phyloP scores from a whole-genome alignment of 1,284 basidiomycete species.

The Lignosus rhinocerotis region DNA sequence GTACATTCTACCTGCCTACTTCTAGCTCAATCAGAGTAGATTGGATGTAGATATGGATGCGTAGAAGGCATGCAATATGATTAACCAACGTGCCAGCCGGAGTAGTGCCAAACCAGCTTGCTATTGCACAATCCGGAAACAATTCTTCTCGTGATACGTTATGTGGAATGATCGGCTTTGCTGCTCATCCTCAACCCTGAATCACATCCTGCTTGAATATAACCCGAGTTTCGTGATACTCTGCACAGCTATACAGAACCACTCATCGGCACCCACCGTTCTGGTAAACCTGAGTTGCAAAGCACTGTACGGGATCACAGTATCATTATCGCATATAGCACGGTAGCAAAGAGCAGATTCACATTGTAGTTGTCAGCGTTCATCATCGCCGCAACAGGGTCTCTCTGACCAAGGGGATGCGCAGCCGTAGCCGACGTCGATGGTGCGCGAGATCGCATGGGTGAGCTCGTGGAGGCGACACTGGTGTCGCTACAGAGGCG shows the following conservation, averaged over 20 bases:
- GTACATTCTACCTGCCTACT: slow-evolving; percentile 47
- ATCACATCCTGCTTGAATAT: too few species aligned
- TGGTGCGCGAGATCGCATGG: slow-evolving; percentile 26
- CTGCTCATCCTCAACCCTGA: too few species aligned
- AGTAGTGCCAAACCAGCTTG: too few species aligned
- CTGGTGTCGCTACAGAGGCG: slow-evolving; percentile 27
- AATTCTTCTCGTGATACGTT: too few species aligned
- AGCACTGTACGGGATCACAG: background rate
- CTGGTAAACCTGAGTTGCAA: background rate
- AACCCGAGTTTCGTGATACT: too few species aligned
- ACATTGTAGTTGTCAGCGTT: slow-evolving; percentile 36
- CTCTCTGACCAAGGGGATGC: slow-evolving; percentile 16
- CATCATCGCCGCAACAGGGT: slow-evolving; percentile 13
- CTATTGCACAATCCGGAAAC: too few species aligned
- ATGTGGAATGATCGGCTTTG: too few species aligned
- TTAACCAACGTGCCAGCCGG: background rate
- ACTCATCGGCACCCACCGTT: background rate
- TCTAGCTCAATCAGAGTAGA: background rate
- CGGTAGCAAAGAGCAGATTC: background rate
- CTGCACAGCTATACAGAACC: background rate
- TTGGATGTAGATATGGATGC: background rate
- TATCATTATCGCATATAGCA: background rate
- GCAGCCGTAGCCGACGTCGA: slow-evolving; percentile 32
- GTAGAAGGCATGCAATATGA: background rate
- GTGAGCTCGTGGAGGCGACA: slow-evolving; percentile 32